Conservation (phyloP, 2,329 filamentous ascomycete genomes). For the Ramularia collo-cygni region DNA sequence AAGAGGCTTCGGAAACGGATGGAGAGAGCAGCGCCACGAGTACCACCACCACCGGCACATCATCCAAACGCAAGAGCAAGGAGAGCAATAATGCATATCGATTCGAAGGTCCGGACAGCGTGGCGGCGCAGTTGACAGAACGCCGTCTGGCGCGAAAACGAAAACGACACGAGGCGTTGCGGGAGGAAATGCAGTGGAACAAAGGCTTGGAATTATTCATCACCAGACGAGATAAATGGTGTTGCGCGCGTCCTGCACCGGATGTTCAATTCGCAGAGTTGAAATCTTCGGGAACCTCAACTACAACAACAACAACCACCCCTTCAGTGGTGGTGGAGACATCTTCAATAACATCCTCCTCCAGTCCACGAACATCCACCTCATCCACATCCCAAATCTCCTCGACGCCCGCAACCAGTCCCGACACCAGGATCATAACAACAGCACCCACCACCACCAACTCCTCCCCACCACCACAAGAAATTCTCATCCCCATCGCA, state of each 20-base stretch:
- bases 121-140: slow-evolving; percentile 32
- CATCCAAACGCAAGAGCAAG: slow-evolving; percentile 11
- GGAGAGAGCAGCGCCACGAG: slow-evolving; percentile 16
- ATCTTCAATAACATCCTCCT: slow-evolving; percentile 19
- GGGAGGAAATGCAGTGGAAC: slow-evolving; percentile 59
- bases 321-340: background rate
- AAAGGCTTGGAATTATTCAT: slow-evolving; percentile 74
- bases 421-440: slow-evolving; percentile 7
- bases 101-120: slow-evolving; percentile 41
- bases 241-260: slow-evolving; percentile 59
- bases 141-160: slow-evolving; percentile 29
- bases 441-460: slow-evolving; percentile 5
- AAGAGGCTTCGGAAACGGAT: slow-evolving; percentile 26
- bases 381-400: slow-evolving; percentile 21
- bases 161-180: slow-evolving; percentile 31
- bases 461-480: slow-evolving; percentile 16
- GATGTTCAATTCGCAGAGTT: slow-evolving; percentile 12
- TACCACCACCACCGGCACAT: slow-evolving; percentile 5
- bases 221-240: slow-evolving; percentile 75
- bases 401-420: slow-evolving; percentile 15
- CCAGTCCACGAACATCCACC: slow-evolving; percentile 34
- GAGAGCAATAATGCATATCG: slow-evolving; percentile 28
- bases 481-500: slow-evolving; percentile 59
- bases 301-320: background rate
- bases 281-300: background rate